phyloP scores from a whole-genome alignment of 352 stramenopile species.

The Phytophthora nicotianae region DNA sequence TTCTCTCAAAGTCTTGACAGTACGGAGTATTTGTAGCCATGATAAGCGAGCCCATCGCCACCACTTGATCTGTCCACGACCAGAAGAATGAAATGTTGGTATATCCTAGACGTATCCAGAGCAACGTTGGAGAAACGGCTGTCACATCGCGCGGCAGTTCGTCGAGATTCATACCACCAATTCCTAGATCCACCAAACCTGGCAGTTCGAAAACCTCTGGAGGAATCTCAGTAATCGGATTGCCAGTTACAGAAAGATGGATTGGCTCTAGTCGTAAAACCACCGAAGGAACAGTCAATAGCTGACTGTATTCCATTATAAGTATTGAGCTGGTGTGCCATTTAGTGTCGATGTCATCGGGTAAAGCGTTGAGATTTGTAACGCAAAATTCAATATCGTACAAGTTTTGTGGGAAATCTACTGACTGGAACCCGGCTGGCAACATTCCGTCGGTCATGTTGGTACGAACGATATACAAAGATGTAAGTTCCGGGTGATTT shows the following conservation, averaged over 20 bases:
- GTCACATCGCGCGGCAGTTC: slow-evolving; percentile 7
- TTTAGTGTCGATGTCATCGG: slow-evolving; percentile 37
- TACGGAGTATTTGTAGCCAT: too few species aligned
- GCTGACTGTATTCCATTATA: slow-evolving; percentile 26
- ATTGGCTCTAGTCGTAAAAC: slow-evolving; percentile 15
- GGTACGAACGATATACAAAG: slow-evolving; percentile 16
- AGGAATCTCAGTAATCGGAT: neutral
- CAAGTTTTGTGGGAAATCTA: neutral
- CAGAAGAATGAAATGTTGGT: neutral
- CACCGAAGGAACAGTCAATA: slow-evolving; percentile 17
- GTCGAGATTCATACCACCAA: neutral
- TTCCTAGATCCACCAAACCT: neutral
- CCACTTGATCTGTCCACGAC: neutral
- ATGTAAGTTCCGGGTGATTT: slow-evolving; percentile 28
- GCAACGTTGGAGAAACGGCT: neutral
- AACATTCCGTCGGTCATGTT: neutral
- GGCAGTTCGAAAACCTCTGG: neutral
- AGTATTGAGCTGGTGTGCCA: slow-evolving; percentile 26
- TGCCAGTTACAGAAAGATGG: slow-evolving; percentile 21
- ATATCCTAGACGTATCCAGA: neutral
- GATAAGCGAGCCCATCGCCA: too few species aligned
- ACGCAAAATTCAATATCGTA: neutral
- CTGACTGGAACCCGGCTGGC: neutral
- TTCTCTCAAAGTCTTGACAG: too few species aligned
- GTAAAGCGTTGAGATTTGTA: slow-evolving; percentile 10